Conservation (phyloP, 2,329 filamentous ascomycete genomes). For the Aspergillus arachidicola region DNA sequence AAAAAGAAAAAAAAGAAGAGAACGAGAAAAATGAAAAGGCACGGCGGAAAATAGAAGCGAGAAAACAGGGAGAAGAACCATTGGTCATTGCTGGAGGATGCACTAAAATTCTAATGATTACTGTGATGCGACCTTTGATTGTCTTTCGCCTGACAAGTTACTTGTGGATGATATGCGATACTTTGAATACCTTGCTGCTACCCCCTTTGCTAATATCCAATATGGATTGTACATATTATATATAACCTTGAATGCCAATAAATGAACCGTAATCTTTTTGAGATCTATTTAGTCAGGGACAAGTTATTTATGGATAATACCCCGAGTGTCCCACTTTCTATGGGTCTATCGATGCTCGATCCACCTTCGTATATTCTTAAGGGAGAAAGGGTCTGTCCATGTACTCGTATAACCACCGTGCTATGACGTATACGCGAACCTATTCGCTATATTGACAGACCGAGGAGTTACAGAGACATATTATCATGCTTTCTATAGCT, state of each 20-base stretch:
- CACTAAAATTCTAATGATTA: background rate
- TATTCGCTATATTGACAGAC: background rate
- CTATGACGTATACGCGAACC: background rate
- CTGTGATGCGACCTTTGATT: background rate
- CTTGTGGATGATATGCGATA: background rate
- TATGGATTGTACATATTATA: background rate
- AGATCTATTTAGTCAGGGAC: background rate
- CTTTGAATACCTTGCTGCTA: background rate
- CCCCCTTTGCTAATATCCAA: background rate
- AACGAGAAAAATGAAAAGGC: background rate
- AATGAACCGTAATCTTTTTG: background rate
- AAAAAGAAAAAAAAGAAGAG: background rate
- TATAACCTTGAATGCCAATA: background rate
- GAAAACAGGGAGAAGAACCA: background rate
- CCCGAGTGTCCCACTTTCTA: background rate
- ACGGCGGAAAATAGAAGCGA: background rate
- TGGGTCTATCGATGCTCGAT: background rate
- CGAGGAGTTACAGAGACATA: background rate
- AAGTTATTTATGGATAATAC: background rate
- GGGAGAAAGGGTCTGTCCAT: background rate
- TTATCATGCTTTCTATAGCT: background rate
- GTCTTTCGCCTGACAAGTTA: background rate
- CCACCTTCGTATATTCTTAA: background rate
- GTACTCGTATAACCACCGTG: background rate
- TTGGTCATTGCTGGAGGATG: background rate